Base-by-base conservation (phyloP, 1,284 basidiomycete genomes). In the Ustanciosporium gigantosporum region DNA sequence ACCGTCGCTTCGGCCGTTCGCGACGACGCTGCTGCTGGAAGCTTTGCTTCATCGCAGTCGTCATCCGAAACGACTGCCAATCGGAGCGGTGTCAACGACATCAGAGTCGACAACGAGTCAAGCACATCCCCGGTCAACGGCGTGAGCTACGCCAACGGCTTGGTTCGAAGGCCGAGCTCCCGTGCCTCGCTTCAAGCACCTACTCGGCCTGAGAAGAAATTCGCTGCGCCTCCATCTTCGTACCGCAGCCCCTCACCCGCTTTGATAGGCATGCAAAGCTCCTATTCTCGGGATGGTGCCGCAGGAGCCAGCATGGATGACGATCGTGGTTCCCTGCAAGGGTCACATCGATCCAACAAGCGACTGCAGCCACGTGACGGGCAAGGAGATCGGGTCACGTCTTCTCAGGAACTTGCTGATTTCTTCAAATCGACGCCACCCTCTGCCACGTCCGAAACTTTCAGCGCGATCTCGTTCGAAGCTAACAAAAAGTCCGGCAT, bases 341-440 rank as follows among this genome's bases (percentile, higher is more conserved):
- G 31, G 2, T 36, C 47, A 6, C 39, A 52, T 14, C 47, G 47
- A 19, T 40, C 16, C 17, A 21, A 31, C 6, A 44, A 47, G 19
- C 60, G 56, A 7, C 41, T 68, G 37, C 57, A 66, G 41, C 49
- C 66, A 11, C 61, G 66, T 23, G 49, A 57, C 24, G 41, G 42
- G 20, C 42, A 64, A 16, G 19, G 16, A 13, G 49, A 53, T 17
- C 48, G 53, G 32, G 36, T 16, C 9, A 7, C 60, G 17, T 31
- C 41, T 0, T 27, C 39, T 16, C 51, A 52, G 35, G 68, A 70
- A 7, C 60, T 70, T 13, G 55, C 61, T 6, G 66, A 69, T n/a
- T 40, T 70, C 4, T 55, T 69, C 48, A 62, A 49, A 19, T 55
- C 66, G 22, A 66, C 66, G 35, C 68, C 68, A 1, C 68, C 68